phyloP scores from a whole-genome alignment of 176 grass and related monocot species.

The Phyllostachys edulis region DNA sequence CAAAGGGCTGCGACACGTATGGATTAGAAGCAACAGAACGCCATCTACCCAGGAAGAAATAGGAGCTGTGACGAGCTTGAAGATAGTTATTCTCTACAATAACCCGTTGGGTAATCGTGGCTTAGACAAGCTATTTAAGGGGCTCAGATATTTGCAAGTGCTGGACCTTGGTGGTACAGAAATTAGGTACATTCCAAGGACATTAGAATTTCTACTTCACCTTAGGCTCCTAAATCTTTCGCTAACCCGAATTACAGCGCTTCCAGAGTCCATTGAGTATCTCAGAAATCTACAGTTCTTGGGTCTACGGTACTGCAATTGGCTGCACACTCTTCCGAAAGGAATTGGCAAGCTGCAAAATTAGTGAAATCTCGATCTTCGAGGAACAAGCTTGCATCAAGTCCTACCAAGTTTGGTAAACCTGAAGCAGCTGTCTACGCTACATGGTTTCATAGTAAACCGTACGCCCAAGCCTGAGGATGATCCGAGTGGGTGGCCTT shows the following conservation, averaged over 20 bases:
- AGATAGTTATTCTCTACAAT: constrained; percentile 48
- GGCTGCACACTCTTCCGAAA: constrained; percentile 41
- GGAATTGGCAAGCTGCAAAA: constrained; percentile 43
- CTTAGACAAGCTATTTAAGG: constrained; percentile 38
- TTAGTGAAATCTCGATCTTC: constrained; percentile 53
- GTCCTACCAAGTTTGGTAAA: constrained; percentile 45
- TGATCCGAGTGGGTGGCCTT: constrained; percentile 42
- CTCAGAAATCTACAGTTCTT: constrained; percentile 60
- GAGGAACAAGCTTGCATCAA: constrained; percentile 47
- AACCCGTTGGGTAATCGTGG: constrained; percentile 20
- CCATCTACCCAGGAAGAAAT: constrained; percentile 12
- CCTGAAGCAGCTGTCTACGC: constrained; percentile 39
- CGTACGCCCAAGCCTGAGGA: constrained; percentile 13
- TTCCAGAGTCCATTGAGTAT: constrained; percentile 50
- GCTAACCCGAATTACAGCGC: constrained; percentile 45
- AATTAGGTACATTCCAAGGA: constrained; percentile 47
- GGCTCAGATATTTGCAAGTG: constrained; percentile 40
- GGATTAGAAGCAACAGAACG: constrained; percentile 26
- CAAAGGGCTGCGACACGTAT: constrained; percentile 31
- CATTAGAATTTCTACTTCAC: constrained; percentile 48
- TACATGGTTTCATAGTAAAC: constrained; percentile 49
- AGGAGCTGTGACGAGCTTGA: constrained; percentile 21
- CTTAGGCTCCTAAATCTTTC: constrained; percentile 68
- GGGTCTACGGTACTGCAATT: constrained; percentile 46
- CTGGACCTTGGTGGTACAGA: constrained; percentile 47